Evolutionary conservation across 345 rosid species (phyloP).

Genomic region (Schrenkiella parvula): DNA sequence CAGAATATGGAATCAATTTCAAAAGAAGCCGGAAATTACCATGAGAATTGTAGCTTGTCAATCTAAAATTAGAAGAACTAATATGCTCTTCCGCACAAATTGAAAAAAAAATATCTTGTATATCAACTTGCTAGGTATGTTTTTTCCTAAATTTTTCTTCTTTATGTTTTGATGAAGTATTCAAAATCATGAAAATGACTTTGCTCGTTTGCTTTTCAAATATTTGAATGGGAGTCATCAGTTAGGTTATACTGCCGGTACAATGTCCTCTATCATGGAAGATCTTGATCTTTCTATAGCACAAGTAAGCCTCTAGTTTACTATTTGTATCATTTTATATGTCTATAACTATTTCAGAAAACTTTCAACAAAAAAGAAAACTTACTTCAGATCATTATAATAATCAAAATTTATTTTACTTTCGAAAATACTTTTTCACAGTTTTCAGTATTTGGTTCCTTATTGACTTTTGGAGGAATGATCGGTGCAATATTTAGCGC

Average conservation of each 20-base stretch:
- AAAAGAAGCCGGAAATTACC: no score
- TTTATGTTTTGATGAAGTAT: neutral
- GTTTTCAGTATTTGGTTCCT: conserved; percentile 58
- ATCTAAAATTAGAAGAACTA: no score
- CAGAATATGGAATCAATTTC: no score
- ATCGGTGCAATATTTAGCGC: conserved; percentile 48
- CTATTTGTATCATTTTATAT: neutral
- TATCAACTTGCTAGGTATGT: no score
- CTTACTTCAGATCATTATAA: neutral
- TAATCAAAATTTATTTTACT: neutral
- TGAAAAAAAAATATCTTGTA: no score
- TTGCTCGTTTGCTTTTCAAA: neutral
- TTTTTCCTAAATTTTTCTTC: neutral
- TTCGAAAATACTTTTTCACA: conserved; percentile 15
- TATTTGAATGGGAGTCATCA: conserved; percentile 23
- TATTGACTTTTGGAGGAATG: conserved; percentile 56
- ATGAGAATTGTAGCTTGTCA: no score
- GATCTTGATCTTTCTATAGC: conserved; percentile 51
- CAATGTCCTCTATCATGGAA: conserved; percentile 40
- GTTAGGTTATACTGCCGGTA: conserved; percentile 52
- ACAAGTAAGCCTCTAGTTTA: conserved; percentile 25
- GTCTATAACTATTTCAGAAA: neutral
- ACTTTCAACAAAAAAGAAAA: no score
- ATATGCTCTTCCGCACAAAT: no score
- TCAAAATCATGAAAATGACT: neutral